phyloP scores from a whole-genome alignment of 1,139 yeast genomes.

The Scheffersomyces illinoinensis region DNA sequence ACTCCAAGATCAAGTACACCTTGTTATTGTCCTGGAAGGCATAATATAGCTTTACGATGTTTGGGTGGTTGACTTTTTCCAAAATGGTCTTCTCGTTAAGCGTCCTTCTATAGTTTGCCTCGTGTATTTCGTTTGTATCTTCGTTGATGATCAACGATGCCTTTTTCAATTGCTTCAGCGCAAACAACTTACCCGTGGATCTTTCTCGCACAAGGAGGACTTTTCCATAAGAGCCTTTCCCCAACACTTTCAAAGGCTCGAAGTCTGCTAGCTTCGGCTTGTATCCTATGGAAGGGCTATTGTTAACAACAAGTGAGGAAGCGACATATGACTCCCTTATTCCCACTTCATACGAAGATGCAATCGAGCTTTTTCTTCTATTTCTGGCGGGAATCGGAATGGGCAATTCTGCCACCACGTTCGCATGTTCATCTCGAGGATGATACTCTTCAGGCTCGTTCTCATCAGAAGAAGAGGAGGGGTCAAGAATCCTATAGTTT shows the following conservation, averaged over 20 bases:
- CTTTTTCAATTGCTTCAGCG: slow-evolving; percentile 43
- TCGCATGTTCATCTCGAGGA: slow-evolving; percentile 10
- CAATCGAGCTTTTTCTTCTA: slow-evolving; percentile 17
- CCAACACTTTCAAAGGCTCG: slow-evolving; percentile 39
- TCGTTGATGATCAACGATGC: slow-evolving; percentile 43
- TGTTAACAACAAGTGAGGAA: slow-evolving; percentile 11
- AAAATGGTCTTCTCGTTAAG: slow-evolving; percentile 45
- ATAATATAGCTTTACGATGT: slow-evolving; percentile 83
- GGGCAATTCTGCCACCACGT: slow-evolving; percentile 18
- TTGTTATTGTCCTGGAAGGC: slow-evolving; percentile 87
- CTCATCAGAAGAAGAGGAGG: slow-evolving; percentile 2
- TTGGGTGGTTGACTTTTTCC: slow-evolving; percentile 66
- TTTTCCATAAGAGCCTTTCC: slow-evolving; percentile 46
- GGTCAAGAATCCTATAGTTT: slow-evolving; percentile 12
- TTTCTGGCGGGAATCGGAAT: slow-evolving; percentile 16
- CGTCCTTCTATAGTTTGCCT: slow-evolving; percentile 39
- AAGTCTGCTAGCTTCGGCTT: slow-evolving; percentile 28
- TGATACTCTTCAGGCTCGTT: slow-evolving; percentile 3
- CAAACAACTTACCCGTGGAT: slow-evolving; percentile 34
- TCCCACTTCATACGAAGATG: slow-evolving; percentile 24
- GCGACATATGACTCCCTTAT: slow-evolving; percentile 22
- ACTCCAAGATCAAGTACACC: slow-evolving; percentile 78
- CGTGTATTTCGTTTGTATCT: slow-evolving; percentile 33
- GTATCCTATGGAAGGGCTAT: slow-evolving; percentile 6
- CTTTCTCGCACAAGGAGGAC: slow-evolving; percentile 40